Evolutionary conservation across 176 grass and related monocot genomes (phyloP), one percentile per base, ranked within the genome.

Genomic region (Eragrostis nindensis): DNA sequence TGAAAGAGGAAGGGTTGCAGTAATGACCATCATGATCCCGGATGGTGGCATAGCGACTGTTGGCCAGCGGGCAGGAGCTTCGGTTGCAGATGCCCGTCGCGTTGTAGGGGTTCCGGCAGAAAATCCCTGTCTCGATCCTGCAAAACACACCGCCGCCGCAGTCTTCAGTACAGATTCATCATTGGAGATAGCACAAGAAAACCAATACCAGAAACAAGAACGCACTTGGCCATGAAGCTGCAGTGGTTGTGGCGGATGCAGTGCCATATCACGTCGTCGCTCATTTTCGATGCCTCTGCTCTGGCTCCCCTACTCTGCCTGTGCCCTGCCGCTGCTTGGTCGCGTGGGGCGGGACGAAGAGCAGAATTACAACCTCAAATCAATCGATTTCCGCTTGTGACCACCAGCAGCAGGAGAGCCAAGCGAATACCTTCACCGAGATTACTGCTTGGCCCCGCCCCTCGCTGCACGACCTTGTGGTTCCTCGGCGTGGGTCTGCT

Each of bases 221-320:
- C 15, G 10, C 82, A 98, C 96, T 99, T 99, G 56, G 88, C 72
- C 96, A 95, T 99, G 84, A 74, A 99, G 79, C 92, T 95, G 86
- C 96, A 99, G 86, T 99, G 96, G 68, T 91, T 92, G 90, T 99
- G 92, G 79, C 88, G 89, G 88, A 95, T 95, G 45, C 91, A 89
- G 45, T 95, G 86, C 96, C 92, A 95, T 95, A 99, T 93, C 76
- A 99, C 84, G 48, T 99, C 96, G 86, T 99, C 92, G 82, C 87
- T 94, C 89, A 89, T 89, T 62, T 67, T 86, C 12, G 66, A 82
- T 4, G 13, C 22, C 46, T 47, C 57, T 26, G 25, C 63, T 8
- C 43, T 14, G 46, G 43, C 68, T 48, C 62, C 29, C 57, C 57
- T 82, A 43, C n/a, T 62, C 69, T 56, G 21, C 82, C 39, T 26